Base-by-base conservation (phyloP, 768 basidiomycete species). In the Aureoboletus auriporus region DNA sequence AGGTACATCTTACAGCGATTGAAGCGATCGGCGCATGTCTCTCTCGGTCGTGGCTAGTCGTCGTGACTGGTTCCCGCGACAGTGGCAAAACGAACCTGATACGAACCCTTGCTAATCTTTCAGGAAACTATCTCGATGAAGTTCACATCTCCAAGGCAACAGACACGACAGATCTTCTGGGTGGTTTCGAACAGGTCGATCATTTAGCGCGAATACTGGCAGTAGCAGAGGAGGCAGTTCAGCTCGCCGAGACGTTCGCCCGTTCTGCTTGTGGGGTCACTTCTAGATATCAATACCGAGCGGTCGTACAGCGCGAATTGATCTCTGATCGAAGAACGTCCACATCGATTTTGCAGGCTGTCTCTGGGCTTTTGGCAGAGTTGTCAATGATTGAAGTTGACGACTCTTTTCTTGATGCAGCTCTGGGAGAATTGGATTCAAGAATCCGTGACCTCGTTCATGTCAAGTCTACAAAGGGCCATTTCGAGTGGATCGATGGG, bases 401-500 rank as follows among this genome's bases (percentile, higher is more conserved):
- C 9, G 47, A 55, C 30, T 11, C 43, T 30, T 51, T 41, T 10
- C 46, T 67, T 31, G 41, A 51, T n/a, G 28, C 44, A 17, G 39
- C 39, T n/a, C 50, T 39, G 35, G 52, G 48, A 31, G 42, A 48
- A 30, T 33, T 69, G 39, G 46, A 56, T 4, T 46, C 36, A 5
- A 62, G 56, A 44, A 33, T 73, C 28, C 52, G 45, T 27, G 51
- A 53, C 8, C 50, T 71, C 28, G 33, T 43, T 2, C 44, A 55
- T 50, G 49, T 57, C 20, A 50, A 58, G 12, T 65, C 69, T 6
- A 55, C 59, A 12, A 64, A 64, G 9, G 82, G 85, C 31, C 78
- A 76, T 13, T 96, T 99, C 61, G 88, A 90, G 60, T 99, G 96
- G 96, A 75, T 93, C 4, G 95, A 99, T 63, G 96, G 96, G 0